Conservation (phyloP, 2,329 filamentous ascomycete genomes). For the Lasiodiplodia sp. region DNA sequence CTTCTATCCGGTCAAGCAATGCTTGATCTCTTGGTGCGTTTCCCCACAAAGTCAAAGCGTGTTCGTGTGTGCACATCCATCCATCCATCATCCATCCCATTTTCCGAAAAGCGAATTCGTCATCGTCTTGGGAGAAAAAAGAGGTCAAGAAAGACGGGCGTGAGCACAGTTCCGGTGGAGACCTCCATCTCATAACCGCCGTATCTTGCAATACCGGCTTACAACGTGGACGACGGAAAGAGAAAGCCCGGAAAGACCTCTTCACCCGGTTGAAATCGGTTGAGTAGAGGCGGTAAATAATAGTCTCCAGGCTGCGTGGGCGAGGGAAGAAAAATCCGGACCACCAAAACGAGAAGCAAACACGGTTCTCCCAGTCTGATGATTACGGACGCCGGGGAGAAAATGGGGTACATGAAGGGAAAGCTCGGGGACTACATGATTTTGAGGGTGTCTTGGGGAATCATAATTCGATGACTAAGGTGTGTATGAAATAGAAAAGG, state of each 20-base stretch:
- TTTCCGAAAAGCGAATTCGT: background rate
- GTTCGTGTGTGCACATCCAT: background rate
- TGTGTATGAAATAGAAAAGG: conserved; percentile 17
- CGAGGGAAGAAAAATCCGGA: background rate
- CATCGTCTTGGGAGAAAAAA: conserved; percentile 3
- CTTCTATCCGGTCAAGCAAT: conserved; percentile 13
- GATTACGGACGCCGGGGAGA: conserved; percentile 3
- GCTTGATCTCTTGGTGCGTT: background rate
- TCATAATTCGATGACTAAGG: conserved; percentile 26
- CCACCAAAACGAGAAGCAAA: conserved; percentile 6
- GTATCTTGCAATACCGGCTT: background rate
- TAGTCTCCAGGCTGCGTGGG: background rate
- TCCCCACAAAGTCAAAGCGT: background rate
- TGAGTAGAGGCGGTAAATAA: background rate
- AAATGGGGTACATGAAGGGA: conserved; percentile 19
- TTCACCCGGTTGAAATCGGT: background rate
- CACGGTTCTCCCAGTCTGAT: conserved; percentile 16
- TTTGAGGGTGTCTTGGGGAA: conserved; percentile 17
- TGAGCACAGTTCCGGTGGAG: background rate
- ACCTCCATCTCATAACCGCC: background rate
- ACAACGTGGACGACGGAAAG: background rate
- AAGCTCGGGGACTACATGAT: conserved; percentile 14
- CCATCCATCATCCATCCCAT: conserved; percentile 15
- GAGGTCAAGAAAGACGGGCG: background rate
- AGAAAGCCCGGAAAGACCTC: background rate